These are phyloP conservation scores for Nitzschia sp. DNA, from an alignment of 108 stramenopile genomes.

Conservation along the genomic window DNA sequence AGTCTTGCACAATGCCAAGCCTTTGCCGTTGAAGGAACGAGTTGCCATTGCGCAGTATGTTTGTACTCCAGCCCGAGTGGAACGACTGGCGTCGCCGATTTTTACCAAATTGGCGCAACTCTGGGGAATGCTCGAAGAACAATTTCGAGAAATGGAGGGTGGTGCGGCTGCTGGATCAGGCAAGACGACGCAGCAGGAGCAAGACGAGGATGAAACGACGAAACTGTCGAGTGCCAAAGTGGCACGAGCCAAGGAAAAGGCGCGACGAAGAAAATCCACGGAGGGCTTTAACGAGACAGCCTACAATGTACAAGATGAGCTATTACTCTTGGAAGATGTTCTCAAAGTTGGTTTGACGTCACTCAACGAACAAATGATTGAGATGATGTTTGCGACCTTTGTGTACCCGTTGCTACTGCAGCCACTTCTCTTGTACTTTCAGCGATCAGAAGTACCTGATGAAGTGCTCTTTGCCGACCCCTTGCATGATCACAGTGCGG, in stretches of 20 bases:
- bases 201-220: slow-evolving; percentile 5
- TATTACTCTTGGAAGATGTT: slow-evolving; percentile 80
- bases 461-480: slow-evolving; percentile 39
- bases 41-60: slow-evolving; percentile 81
- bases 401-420: slow-evolving; percentile 84
- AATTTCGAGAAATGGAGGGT: slow-evolving; percentile 61
- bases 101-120: slow-evolving; percentile 71
- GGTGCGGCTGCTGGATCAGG: too few species aligned
- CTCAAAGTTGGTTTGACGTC: slow-evolving; percentile 78
- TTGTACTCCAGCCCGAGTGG: slow-evolving; percentile 74
- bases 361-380: slow-evolving; percentile 86
- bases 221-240: slow-evolving; percentile 25
- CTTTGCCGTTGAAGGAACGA: slow-evolving; percentile 75
- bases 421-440: slow-evolving; percentile 72
- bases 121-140: slow-evolving; percentile 77
- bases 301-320: slow-evolving; percentile 78
- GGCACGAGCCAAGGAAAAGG: slow-evolving; percentile 38
- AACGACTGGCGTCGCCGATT: slow-evolving; percentile 69
- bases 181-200: neutral
- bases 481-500: slow-evolving; percentile 19
- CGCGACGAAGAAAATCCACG: slow-evolving; percentile 33
- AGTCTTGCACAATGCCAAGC: slow-evolving; percentile 58
- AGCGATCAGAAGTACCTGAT: slow-evolving; percentile 39
- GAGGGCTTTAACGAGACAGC: slow-evolving; percentile 53
- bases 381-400: slow-evolving; percentile 90